Base-by-base conservation (phyloP, 345 rosid species). In the Kernera saxatilis region DNA sequence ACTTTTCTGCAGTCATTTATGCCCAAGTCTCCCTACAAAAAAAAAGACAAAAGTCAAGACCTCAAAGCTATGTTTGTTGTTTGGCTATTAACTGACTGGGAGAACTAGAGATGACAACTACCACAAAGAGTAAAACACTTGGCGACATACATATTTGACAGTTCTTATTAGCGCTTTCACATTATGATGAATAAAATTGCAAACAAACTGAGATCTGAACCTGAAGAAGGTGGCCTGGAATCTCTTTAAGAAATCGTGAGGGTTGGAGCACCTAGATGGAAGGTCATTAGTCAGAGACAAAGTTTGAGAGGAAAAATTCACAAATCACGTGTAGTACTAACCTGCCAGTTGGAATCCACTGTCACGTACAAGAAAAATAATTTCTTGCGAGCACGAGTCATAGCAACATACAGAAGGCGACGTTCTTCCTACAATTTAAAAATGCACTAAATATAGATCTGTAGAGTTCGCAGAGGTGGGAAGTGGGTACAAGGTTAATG, bases 271-370 rank as follows among this genome's bases (percentile, higher is more conserved):
- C 77, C 98, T 91, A 84, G 33, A 81, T 13, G 37, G 37, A 58
- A 53, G 43, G 59, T 63, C 7, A 65, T 60, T 10, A 72, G 71
- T 77, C 69, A 83, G 37, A 27, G 63, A 64, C 64, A 22, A 64
- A 19, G 7, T 53, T 15, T 48, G 62, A 44, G 30, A 49, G 72
- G 2, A 72, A 8, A 9, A 32, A 44, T 46, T 50, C 58, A 37
- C 43, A 78, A 41, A 67, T 57, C 59, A 46, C 54, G 52, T 54
- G 60, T 36, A 52, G 19, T 63, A 71, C 76, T 63, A 71, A 93
- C 98, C 98, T 93, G 98, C 97, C 97, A 91, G 77, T 86, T 86
- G 2, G 91, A 83, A 83, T 91, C 98, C 90, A 87, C 69, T 56
- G 84, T 81, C 48, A 85, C 77, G 80, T 88, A 91, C 69, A 91